These are phyloP conservation scores for Apiospora aurea DNA, from an alignment of 2,329 filamentous ascomycete species.

Conservation along the genomic window DNA sequence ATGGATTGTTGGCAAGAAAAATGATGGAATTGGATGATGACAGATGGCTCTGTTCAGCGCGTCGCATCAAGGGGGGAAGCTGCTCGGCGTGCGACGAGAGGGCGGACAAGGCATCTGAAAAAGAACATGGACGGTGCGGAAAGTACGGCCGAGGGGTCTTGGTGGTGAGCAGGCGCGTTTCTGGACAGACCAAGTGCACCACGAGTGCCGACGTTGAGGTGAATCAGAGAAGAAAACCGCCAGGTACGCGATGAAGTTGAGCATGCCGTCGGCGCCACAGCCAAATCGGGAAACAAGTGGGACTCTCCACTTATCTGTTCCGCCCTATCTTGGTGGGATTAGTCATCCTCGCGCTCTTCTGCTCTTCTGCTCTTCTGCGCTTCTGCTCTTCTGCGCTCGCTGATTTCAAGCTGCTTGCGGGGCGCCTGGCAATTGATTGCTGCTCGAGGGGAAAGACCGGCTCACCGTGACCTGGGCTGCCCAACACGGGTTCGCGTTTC, in stretches of 20 bases:
- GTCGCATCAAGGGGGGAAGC: conserved; percentile 42
- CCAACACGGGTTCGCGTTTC: neutral
- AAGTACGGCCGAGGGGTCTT: neutral
- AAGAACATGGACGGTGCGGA: conserved; percentile 25
- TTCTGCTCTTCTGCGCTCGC: too few relatives aligned
- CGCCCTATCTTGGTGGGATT: conserved; percentile 18
- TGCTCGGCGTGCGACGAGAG: conserved; percentile 37
- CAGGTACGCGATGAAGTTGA: conserved; percentile 21
- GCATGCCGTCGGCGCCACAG: conserved; percentile 15
- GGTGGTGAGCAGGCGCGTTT: conserved; percentile 18
- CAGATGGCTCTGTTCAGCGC: conserved; percentile 40
- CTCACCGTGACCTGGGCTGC: neutral
- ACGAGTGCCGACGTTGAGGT: conserved; percentile 1
- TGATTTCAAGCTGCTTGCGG: neutral
- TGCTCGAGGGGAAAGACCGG: neutral
- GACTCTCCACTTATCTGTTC: neutral
- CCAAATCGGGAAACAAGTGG: conserved; percentile 20
- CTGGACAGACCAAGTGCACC: conserved; percentile 5
- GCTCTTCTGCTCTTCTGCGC: neutral
- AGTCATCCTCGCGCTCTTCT: neutral
- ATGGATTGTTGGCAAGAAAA: conserved; percentile 24
- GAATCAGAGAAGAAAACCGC: conserved; percentile 11
- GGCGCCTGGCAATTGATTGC: neutral
- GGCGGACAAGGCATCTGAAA: conserved; percentile 44
- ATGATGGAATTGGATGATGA: conserved; percentile 30